Percentiles rank a stretch among this genome's conserved stretches.
phyloP scores from a whole-genome alignment of 1,284 basidiomycete species.

The Tilletia walkeri region DNA sequence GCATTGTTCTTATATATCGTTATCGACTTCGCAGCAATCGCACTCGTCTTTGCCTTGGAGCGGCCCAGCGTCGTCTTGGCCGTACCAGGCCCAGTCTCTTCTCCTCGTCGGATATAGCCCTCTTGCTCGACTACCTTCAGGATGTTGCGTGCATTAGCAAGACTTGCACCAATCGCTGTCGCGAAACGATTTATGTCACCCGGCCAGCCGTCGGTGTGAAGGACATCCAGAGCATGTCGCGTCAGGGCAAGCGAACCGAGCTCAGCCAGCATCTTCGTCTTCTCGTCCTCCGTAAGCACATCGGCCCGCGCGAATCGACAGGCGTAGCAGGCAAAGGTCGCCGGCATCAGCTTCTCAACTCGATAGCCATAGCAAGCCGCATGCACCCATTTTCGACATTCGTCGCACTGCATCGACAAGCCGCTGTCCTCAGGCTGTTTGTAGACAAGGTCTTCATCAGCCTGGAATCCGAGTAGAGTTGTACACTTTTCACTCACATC shows the following conservation, averaged over 20 bases:
- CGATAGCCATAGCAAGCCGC: conserved; percentile 19
- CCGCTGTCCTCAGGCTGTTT: background rate
- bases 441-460: background rate
- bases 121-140: conserved; percentile 11
- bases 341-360: background rate
- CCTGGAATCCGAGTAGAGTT: background rate
- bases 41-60: conserved; percentile 16
- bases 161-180: conserved; percentile 8
- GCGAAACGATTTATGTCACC: conserved; percentile 2
- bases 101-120: conserved; percentile 16
- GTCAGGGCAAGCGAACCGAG: conserved; percentile 18
- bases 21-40: conserved; percentile 5
- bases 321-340: conserved; percentile 19
- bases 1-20: background rate
- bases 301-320: background rate
- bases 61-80: background rate
- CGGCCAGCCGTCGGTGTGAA: conserved; percentile 19
- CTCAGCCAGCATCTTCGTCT: conserved; percentile 12
- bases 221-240: conserved; percentile 18
- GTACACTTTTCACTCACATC: conserved; percentile 3
- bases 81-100: conserved; percentile 5
- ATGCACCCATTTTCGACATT: conserved; percentile 12
- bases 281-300: conserved; percentile 2
- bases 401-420: background rate
- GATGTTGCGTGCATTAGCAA: conserved; percentile 14